Evolutionary conservation across 2,329 filamentous ascomycete genomes (phyloP), one percentile per base, ranked within the genome.

Genomic region (Trichoderma brevicompactum): DNA sequence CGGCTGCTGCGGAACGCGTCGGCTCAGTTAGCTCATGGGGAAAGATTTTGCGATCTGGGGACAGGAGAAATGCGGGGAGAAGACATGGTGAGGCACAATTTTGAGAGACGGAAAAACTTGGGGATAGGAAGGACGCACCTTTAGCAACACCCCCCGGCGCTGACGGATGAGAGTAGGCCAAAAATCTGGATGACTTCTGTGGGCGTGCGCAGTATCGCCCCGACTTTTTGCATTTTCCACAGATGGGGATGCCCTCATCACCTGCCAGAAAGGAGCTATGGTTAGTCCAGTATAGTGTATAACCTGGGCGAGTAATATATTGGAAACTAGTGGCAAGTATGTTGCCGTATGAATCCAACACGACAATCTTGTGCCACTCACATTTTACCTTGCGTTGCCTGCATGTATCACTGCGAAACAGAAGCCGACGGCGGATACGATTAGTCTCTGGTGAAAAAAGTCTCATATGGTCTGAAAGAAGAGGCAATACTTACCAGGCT

Each of bases 371-470:
- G 56, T 32, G 28, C 32, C 3, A 56, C 65, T 10, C 66, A 76
- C 76, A 79, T 65, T 77, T 78, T 2, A 78, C 64, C 63, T 79
- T 79, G 56, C 77, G 77, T 10, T 71, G 69, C 3, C 76, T 75
- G 59, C 77, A 79, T 2, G 76, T 78, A 50, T 79, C 76, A 68
- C 77, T 79, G 40, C 36, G 38, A 36, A 34, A 5, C 17, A 50
- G 38, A 19, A 40, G 34, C 43, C 34, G 23, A 43, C 12, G 32
- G 41, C 17, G 17, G 52, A 49, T 19, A 1, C 13, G 17, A 41
- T 56, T n/a, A 55, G 61, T 49, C n/a, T 13, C 34, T 46, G 28
- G 28, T 13, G n/a, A 46, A 28, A 38, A 28, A 23, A 12, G 2
- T 7, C 44, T 46, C 38, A 15, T 36, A 36, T 44, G 7, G 5